Percentiles rank a stretch among this genome's conserved stretches.
Evolutionary conservation across 495 filamentous ascomycete species (phyloP).

Genomic region (Hypoxylon fuscum): DNA sequence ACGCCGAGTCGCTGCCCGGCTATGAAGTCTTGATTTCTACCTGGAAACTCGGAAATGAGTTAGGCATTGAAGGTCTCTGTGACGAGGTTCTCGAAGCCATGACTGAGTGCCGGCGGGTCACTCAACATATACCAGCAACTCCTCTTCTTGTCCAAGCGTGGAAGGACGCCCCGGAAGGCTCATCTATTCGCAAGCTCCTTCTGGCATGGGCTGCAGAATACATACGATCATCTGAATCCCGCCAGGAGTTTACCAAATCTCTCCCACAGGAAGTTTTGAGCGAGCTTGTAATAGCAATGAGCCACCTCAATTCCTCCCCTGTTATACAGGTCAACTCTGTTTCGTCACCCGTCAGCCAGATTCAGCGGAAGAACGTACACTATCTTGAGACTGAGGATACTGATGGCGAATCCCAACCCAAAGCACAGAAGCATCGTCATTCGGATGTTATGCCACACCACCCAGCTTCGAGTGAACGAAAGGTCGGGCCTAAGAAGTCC

Average conservation of each 20-base stretch:
- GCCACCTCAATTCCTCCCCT: slow-evolving; percentile 50
- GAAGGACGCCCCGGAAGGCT: slow-evolving; percentile 64
- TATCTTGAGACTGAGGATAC: slow-evolving; percentile 47
- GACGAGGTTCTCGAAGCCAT: slow-evolving; percentile 61
- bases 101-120: slow-evolving; percentile 58
- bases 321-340: slow-evolving; percentile 38
- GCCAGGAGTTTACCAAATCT: slow-evolving; percentile 60
- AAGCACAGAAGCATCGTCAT: slow-evolving; percentile 50
- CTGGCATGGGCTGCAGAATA: slow-evolving; percentile 66
- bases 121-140: slow-evolving; percentile 59
- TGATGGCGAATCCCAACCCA: slow-evolving; percentile 37
- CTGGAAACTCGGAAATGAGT: slow-evolving; percentile 61
- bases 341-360: slow-evolving; percentile 23
- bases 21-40: slow-evolving; percentile 61
- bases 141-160: slow-evolving; percentile 63
- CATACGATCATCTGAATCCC: slow-evolving; percentile 59
- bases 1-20: slow-evolving; percentile 48
- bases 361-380: slow-evolving; percentile 50
- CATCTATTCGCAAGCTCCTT: slow-evolving; percentile 61
- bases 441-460: slow-evolving; percentile 46
- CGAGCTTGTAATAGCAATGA: slow-evolving; percentile 66
- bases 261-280: slow-evolving; percentile 64
- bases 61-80: slow-evolving; percentile 62
- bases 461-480: slow-evolving; percentile 11
- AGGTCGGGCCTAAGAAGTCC: slow-evolving; percentile 37